A percentile compares a stretch with the other conserved stretches of the same genome.
Conservation (phyloP, 768 basidiomycete genomes). For the Daedaleopsis nitida region DNA sequence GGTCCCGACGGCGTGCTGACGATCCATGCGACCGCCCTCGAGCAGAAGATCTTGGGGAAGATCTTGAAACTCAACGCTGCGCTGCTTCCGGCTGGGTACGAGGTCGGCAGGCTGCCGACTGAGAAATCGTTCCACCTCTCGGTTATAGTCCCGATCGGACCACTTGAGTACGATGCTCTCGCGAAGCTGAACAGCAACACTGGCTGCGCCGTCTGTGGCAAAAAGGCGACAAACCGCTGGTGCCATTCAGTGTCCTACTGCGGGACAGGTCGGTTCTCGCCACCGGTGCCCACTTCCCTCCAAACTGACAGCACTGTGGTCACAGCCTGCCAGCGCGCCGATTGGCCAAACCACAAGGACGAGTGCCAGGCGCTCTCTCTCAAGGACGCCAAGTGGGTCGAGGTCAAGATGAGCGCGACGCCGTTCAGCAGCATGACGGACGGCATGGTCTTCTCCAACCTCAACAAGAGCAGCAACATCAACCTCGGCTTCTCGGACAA, state of each 20-base stretch:
- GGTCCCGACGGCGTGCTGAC: not conserved
- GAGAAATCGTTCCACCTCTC: constrained; percentile 33
- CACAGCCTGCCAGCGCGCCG: constrained; percentile 40
- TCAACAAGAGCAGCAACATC: constrained; percentile 11
- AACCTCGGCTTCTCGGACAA: not conserved
- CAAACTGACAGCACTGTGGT: not conserved
- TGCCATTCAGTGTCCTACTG: constrained; percentile 42
- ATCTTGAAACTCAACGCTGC: constrained; percentile 37
- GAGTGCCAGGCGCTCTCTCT: constrained; percentile 35
- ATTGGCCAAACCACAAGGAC: constrained; percentile 42
- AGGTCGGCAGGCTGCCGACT: constrained; percentile 21
- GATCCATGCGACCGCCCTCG: constrained; percentile 27
- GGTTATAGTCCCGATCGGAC: constrained; percentile 41
- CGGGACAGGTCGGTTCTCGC: constrained; percentile 29
- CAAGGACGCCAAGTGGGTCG: constrained; percentile 40
- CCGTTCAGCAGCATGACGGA: constrained; percentile 2
- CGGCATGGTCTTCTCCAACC: not conserved
- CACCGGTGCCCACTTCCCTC: not conserved
- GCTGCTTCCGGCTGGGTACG: constrained; percentile 30
- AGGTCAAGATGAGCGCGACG: constrained; percentile 21
- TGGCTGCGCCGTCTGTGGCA: constrained; percentile 44
- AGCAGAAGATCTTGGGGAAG: constrained; percentile 36
- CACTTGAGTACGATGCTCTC: constrained; percentile 38
- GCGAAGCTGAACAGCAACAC: constrained; percentile 36
- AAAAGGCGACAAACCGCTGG: constrained; percentile 34